These are phyloP conservation scores for Exophiala aquamarina DNA, from an alignment of 2,329 filamentous ascomycete genomes.

Conservation along the genomic window DNA sequence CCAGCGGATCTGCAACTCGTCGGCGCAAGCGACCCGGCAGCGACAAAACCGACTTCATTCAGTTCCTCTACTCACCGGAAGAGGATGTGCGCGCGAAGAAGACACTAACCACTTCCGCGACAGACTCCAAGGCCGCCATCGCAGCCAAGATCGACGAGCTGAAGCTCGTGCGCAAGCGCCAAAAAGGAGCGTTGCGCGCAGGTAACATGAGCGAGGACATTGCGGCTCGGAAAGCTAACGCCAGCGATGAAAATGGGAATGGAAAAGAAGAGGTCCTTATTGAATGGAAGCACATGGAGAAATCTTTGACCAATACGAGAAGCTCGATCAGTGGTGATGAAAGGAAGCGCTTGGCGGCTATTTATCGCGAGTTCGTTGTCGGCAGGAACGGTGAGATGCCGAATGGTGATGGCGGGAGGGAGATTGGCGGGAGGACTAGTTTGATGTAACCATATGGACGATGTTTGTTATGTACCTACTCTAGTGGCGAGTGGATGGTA, in stretches of 20 bases:
- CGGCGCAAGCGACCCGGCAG: conserved; percentile 28
- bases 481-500: too few species aligned
- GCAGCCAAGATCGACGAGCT: conserved; percentile 79
- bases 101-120: conserved; percentile 49
- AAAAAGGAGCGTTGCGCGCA: conserved; percentile 20
- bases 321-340: conserved; percentile 82
- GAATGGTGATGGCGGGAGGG: conserved; percentile 85
- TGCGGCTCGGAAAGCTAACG: conserved; percentile 15
- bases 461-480: too few species aligned
- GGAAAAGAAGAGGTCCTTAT: conserved; percentile 69
- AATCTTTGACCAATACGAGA: conserved; percentile 73
- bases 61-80: conserved; percentile 74
- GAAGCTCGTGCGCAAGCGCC: conserved; percentile 60
- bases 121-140: conserved; percentile 78
- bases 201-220: conserved; percentile 17
- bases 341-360: conserved; percentile 68
- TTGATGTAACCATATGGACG: conserved; percentile 65
- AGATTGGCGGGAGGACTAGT: conserved; percentile 88
- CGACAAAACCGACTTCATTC: conserved; percentile 62
- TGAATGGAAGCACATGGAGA: conserved; percentile 77
- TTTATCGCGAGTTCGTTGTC: conserved; percentile 91
- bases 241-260: conserved; percentile 32
- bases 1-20: conserved; percentile 31
- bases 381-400: conserved; percentile 94
- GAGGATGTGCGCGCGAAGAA: conserved; percentile 52